Base-by-base conservation (phyloP, 2,329 filamentous ascomycete species). In the Alternaria postmessia region DNA sequence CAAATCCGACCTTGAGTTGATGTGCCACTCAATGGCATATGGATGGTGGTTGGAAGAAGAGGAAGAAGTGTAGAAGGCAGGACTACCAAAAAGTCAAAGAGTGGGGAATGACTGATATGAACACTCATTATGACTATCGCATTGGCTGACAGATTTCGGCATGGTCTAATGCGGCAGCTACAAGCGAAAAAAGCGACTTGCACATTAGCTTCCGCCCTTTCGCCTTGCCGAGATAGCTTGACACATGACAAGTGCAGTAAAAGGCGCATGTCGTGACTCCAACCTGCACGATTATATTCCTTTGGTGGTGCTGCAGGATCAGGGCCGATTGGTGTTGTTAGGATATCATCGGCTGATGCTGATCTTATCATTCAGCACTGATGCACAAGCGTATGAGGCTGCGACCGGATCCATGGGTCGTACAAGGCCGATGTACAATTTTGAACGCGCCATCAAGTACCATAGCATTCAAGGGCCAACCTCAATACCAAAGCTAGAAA, bases 141-240 rank as follows among this genome's bases (percentile, higher is more conserved):
- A 62, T 62, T 57, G 59, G 57, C 59, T 44, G 43, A 39, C 18
- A 46, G 41, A 41, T 51, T 41, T 18, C 43, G 42, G 16, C 34
- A 53, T 57, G 18, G 43, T 55, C 63, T 32, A 57, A 70, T 68
- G 46, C 42, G 66, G 67, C 28, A 72, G 62, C 58, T 64, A 30
- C 53, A 71, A 26, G 63, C 66, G 69, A 57, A 51, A 5, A 30
- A 44, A 53, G 56, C 56, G 44, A 39, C 41, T 61, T 59, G 38
- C 20, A 61, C 62, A 59, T 57, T 69, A 60, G 68, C 64, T 54
- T 56, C 41, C 66, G 67, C 70, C 70, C 65, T 73, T 67, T 66
- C 56, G 57, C 44, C 61, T 56, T 60, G 41, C 28, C 32, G 20
- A 42, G 20, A 42, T 42, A 22, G 20, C n/a, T 58, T 53, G 54